Percentiles rank a stretch among this genome's conserved stretches.
These are phyloP conservation scores for Diaporthe ilicicola DNA, from an alignment of 2,329 filamentous ascomycete genomes.

Conservation along the genomic window DNA sequence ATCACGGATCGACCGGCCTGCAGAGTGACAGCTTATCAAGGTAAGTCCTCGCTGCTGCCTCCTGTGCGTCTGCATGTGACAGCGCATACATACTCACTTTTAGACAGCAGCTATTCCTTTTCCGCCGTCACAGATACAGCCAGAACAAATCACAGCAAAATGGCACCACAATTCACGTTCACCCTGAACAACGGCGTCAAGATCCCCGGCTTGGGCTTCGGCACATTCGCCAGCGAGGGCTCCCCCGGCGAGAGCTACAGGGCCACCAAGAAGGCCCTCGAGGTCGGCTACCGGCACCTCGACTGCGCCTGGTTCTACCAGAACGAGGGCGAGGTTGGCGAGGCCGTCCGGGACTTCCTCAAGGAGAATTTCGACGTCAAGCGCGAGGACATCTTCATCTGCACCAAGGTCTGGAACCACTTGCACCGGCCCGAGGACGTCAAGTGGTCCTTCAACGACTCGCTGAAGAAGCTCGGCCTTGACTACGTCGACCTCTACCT, in stretches of 20 bases:
- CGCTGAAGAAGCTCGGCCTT: slow-evolving; percentile 57
- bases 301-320: slow-evolving; percentile 76
- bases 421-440: slow-evolving; percentile 69
- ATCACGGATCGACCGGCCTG: slow-evolving; percentile 36
- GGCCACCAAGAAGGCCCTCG: slow-evolving; percentile 70
- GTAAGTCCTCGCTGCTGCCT: slow-evolving; percentile 6
- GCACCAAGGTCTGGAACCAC: slow-evolving; percentile 76
- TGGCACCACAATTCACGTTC: slow-evolving; percentile 42
- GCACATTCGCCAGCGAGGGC: slow-evolving; percentile 74
- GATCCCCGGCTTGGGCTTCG: slow-evolving; percentile 71
- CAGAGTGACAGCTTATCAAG: slow-evolving; percentile 14
- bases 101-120: slow-evolving; percentile 1
- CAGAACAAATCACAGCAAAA: slow-evolving; percentile 31
- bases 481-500: slow-evolving; percentile 67
- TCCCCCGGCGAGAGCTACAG: slow-evolving; percentile 65
- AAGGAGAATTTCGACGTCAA: slow-evolving; percentile 52
- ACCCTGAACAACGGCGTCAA: slow-evolving; percentile 61
- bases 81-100: slow-evolving; percentile 22
- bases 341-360: slow-evolving; percentile 59
- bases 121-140: neutral
- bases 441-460: slow-evolving; percentile 57
- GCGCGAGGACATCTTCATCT: slow-evolving; percentile 65
- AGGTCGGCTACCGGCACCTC: slow-evolving; percentile 71
- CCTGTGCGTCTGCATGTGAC: slow-evolving; percentile 15
- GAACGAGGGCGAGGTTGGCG: slow-evolving; percentile 71